Evolutionary conservation across 768 basidiomycete genomes (phyloP).

Genomic region (Russula virescens): DNA sequence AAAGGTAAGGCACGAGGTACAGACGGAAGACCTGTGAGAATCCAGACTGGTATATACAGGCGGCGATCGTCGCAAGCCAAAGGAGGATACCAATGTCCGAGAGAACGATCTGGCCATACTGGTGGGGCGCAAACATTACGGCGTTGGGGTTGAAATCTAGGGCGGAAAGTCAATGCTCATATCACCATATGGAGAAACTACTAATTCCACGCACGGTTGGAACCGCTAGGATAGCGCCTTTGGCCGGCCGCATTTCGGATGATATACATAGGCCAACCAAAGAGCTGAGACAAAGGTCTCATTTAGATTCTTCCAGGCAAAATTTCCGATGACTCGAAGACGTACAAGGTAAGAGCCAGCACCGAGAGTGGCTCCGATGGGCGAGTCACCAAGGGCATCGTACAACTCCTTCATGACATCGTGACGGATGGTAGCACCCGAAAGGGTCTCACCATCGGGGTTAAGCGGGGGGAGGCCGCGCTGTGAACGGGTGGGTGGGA

Average conservation of each 20-base stretch:
- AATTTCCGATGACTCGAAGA: neutral
- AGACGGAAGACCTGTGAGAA: conserved; percentile 68
- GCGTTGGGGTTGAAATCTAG: conserved; percentile 73
- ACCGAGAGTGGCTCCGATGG: conserved; percentile 57
- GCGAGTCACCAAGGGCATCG: conserved; percentile 91
- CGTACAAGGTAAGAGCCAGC: conserved; percentile 55
- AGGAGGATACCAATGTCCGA: conserved; percentile 80
- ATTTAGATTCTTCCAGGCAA: neutral
- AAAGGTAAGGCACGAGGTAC: conserved; percentile 87
- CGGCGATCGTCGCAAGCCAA: conserved; percentile 57
- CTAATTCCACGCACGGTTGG: conserved; percentile 68
- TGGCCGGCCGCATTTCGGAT: conserved; percentile 83
- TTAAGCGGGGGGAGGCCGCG: conserved; percentile 60
- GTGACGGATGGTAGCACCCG: conserved; percentile 58
- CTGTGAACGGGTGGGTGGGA: conserved; percentile 81
- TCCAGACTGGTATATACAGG: conserved; percentile 54
- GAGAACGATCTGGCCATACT: conserved; percentile 65
- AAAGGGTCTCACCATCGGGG: conserved; percentile 56
- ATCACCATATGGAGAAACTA: neutral
- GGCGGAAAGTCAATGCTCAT: neutral
- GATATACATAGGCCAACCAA: conserved; percentile 85
- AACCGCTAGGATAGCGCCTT: conserved; percentile 64
- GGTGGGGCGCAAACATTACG: conserved; percentile 80
- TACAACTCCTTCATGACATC: conserved; percentile 67
- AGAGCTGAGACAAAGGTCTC: conserved; percentile 40